Evolutionary conservation across 1,284 basidiomycete species (phyloP).

Genomic region (Sporisorium exsertum): DNA sequence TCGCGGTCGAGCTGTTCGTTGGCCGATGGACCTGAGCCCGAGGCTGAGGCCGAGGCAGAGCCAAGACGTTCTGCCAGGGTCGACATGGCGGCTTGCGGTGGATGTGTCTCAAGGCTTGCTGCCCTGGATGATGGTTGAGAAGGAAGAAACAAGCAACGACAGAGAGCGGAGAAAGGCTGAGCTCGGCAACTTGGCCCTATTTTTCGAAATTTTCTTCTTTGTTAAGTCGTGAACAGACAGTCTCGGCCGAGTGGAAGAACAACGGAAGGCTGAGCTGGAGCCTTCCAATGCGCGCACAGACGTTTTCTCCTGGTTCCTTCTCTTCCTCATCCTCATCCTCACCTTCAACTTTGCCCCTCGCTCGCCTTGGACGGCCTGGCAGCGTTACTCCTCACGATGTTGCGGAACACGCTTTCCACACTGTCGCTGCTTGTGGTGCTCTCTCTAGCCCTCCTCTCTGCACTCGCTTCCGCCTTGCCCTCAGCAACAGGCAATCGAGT

Average conservation of each 20-base stretch:
- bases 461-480: slow-evolving; percentile 23
- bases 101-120: background rate
- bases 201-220: background rate
- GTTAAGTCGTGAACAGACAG: background rate
- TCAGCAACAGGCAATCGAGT: slow-evolving; percentile 61
- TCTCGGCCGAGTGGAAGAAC: slow-evolving; percentile 45
- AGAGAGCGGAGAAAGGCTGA: slow-evolving; percentile 18
- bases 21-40: slow-evolving; percentile 6
- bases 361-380: slow-evolving; percentile 5
- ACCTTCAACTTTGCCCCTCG: background rate
- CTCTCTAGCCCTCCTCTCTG: slow-evolving; percentile 20
- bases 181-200: slow-evolving; percentile 1
- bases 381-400: slow-evolving; percentile 1
- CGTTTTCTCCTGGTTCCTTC: background rate
- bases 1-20: slow-evolving; percentile 22
- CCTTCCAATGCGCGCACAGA: slow-evolving; percentile 34
- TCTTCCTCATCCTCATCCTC: background rate
- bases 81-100: slow-evolving; percentile 19
- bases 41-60: slow-evolving; percentile 1
- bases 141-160: background rate
- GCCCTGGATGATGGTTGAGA: slow-evolving; percentile 8
- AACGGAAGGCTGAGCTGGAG: slow-evolving; percentile 36
- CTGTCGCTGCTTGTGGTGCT: slow-evolving; percentile 8
- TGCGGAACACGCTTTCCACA: background rate
- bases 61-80: slow-evolving; percentile 30